Evolutionary conservation across 352 stramenopile species (phyloP).

Genomic region (Phytophthora aleatoria): DNA sequence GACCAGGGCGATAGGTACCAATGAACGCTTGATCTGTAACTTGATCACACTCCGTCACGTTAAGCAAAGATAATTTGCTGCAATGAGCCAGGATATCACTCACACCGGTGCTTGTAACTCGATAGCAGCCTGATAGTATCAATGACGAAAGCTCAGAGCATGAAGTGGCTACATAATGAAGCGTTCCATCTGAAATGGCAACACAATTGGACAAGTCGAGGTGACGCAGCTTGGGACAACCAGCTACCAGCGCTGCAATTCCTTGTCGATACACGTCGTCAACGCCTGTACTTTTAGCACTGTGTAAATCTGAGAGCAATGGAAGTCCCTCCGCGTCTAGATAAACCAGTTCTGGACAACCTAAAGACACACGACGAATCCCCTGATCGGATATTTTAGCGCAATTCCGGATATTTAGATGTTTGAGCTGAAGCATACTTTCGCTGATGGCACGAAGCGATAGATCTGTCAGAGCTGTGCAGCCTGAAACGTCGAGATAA

Average conservation of each 20-base stretch:
- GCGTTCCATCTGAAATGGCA: conserved; percentile 45
- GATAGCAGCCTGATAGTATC: conserved; percentile 31
- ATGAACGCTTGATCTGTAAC: conserved; percentile 50
- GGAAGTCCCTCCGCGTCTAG: conserved; percentile 49
- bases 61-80: conserved; percentile 32
- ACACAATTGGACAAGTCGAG: conserved; percentile 59
- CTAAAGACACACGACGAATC: conserved; percentile 48
- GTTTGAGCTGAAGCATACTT: conserved; percentile 57
- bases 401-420: conserved; percentile 56
- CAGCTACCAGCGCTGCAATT: conserved; percentile 39
- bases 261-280: conserved; percentile 30
- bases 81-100: conserved; percentile 30
- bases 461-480: conserved; percentile 89
- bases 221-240: conserved; percentile 45
- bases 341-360: conserved; percentile 50
- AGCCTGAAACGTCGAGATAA: conserved; percentile 85
- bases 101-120: conserved; percentile 33
- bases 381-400: conserved; percentile 58
- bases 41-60: conserved; percentile 33
- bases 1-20: conserved; percentile 2
- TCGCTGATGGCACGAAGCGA: conserved; percentile 87
- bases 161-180: conserved; percentile 24
- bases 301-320: conserved; percentile 48
- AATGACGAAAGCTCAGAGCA: conserved; percentile 31
- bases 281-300: background rate